Conservation (phyloP, 306 rosid species). For the Pueraria montana region DNA sequence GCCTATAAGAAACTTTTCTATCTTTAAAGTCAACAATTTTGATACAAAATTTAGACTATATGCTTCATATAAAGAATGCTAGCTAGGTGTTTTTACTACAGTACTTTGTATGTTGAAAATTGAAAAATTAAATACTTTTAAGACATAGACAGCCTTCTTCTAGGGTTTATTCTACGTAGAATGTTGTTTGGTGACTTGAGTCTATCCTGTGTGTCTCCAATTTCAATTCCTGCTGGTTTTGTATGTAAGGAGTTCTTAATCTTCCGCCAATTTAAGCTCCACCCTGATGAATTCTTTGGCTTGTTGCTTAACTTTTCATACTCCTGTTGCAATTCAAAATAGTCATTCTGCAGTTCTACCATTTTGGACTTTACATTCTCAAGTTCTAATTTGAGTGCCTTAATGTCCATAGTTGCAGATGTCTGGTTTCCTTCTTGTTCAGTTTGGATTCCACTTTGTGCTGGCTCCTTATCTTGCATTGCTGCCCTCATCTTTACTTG, state of each 20-base stretch:
- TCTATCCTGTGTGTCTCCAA: slow-evolving; percentile 47
- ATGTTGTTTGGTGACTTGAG: slow-evolving; percentile 50
- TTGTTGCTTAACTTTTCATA: slow-evolving; percentile 66
- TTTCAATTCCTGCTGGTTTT: slow-evolving; percentile 66
- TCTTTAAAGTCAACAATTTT: not conserved
- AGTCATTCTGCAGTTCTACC: slow-evolving; percentile 80
- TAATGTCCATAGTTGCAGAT: slow-evolving; percentile 54
- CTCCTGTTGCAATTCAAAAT: slow-evolving; percentile 78
- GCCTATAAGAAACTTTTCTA: not conserved
- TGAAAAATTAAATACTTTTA: slow-evolving; percentile 45
- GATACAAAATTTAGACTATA: slow-evolving; percentile 23
- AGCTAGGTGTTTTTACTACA: slow-evolving; percentile 32
- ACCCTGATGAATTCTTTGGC: slow-evolving; percentile 61
- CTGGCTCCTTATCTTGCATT: slow-evolving; percentile 80
- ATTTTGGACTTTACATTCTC: slow-evolving; percentile 71
- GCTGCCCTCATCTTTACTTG: slow-evolving; percentile 88
- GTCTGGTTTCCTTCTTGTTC: slow-evolving; percentile 68
- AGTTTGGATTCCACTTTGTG: slow-evolving; percentile 56
- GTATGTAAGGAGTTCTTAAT: slow-evolving; percentile 74
- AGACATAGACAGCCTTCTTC: slow-evolving; percentile 66
- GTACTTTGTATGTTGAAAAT: slow-evolving; percentile 16
- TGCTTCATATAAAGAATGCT: slow-evolving; percentile 42
- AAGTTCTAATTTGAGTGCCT: slow-evolving; percentile 76
- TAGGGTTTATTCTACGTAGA: slow-evolving; percentile 49
- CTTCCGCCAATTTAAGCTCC: slow-evolving; percentile 82